Evolutionary conservation across 805 yeast species (phyloP).

Genomic region (Metschnikowia kunwiensis): DNA sequence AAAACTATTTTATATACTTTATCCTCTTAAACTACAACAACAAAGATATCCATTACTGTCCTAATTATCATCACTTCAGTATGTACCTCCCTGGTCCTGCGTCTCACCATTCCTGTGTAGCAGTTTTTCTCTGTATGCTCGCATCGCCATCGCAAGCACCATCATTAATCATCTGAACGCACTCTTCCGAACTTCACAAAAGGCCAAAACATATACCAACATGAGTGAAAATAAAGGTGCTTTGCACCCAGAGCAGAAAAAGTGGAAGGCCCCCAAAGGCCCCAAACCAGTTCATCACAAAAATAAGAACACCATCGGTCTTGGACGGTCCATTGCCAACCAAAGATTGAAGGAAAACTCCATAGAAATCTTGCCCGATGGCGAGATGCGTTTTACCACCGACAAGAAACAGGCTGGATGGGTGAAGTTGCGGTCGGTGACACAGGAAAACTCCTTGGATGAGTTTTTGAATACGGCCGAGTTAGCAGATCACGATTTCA

Average conservation of each 20-base stretch:
- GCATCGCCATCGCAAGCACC: constrained; percentile 8
- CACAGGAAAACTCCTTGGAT: constrained; percentile 90
- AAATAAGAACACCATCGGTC: constrained; percentile 78
- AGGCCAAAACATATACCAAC: neutral
- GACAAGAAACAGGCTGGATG: constrained; percentile 80
- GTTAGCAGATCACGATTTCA: constrained; percentile 91
- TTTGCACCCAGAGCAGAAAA: constrained; percentile 51
- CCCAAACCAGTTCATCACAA: constrained; percentile 86
- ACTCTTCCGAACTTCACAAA: no score
- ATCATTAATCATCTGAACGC: no score
- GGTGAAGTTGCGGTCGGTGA: constrained; percentile 89
- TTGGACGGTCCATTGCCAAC: constrained; percentile 80
- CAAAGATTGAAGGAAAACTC: constrained; percentile 67
- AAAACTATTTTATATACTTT: no score
- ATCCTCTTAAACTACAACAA: no score
- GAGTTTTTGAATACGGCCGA: constrained; percentile 95
- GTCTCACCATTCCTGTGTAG: constrained; percentile 1
- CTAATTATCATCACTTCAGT: no score
- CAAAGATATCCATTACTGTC: no score
- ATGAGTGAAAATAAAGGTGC: constrained; percentile 36
- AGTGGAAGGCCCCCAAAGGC: constrained; percentile 87
- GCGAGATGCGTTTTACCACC: constrained; percentile 86
- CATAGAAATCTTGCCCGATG: constrained; percentile 74
- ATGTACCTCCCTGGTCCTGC: no score
- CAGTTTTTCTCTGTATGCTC: constrained; percentile 1